Evolutionary conservation across 306 rosid species (phyloP).

Genomic region (Acacia acuminata): DNA sequence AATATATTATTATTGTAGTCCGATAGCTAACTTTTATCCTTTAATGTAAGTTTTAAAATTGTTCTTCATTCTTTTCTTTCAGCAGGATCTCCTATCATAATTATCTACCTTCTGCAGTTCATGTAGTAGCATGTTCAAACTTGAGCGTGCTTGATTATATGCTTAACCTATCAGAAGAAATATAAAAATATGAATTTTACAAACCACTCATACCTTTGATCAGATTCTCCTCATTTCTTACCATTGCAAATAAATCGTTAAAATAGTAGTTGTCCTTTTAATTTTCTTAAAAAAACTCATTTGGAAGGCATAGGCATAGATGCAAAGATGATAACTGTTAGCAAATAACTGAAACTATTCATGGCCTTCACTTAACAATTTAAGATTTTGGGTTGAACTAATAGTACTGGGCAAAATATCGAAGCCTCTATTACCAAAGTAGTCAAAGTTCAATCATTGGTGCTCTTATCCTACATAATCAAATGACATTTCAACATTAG

Average conservation of each 20-base stretch:
- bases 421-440: neutral
- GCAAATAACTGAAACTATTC: neutral
- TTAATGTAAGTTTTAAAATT: neutral
- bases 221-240: neutral
- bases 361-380: neutral
- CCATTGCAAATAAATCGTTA: neutral
- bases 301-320: neutral
- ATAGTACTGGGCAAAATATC: neutral
- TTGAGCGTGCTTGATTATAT: neutral
- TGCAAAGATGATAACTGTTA: neutral
- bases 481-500: slow-evolving; percentile 9
- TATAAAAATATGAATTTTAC: neutral
- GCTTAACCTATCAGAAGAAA: neutral
- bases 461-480: neutral
- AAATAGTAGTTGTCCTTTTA: neutral
- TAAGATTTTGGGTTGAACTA: neutral
- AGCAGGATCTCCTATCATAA: neutral
- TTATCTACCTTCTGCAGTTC: neutral
- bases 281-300: neutral
- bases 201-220: neutral
- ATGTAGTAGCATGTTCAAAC: neutral
- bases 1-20: neutral
- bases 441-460: neutral
- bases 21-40: neutral
- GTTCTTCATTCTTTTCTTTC: neutral